Evolutionary conservation across 805 yeast genomes (phyloP).

Genomic region (Saccharomycopsis sp.): DNA sequence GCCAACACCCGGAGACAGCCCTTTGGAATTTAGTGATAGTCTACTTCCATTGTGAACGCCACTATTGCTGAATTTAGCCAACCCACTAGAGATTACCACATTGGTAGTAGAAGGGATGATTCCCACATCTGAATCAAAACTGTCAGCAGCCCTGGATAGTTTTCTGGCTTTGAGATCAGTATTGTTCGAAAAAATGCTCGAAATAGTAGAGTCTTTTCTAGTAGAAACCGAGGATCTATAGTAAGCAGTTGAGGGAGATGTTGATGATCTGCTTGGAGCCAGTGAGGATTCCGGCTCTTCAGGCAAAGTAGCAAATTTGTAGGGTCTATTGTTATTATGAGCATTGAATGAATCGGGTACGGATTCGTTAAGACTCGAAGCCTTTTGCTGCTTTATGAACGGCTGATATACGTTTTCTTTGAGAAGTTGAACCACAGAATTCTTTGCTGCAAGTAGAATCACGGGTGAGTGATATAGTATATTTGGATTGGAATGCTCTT

Average conservation of each 20-base stretch:
- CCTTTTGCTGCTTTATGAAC: constrained; percentile 20
- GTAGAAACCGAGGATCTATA: constrained; percentile 1
- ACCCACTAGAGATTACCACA: neutral
- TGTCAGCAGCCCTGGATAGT: neutral
- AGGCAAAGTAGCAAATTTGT: neutral
- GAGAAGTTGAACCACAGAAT: constrained; percentile 28
- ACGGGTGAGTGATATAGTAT: constrained; percentile 31
- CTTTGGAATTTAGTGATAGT: neutral
- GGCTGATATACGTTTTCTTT: constrained; percentile 31
- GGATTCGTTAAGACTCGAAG: neutral
- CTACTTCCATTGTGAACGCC: neutral
- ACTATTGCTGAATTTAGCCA: neutral
- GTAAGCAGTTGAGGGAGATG: neutral
- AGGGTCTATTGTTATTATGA: neutral
- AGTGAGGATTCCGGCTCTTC: neutral
- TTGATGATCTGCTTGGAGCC: neutral
- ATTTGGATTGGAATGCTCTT: constrained; percentile 6
- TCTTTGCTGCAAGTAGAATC: constrained; percentile 28
- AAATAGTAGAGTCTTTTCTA: neutral
- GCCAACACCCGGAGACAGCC: neutral
- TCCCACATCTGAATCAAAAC: neutral
- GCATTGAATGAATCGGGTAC: neutral
- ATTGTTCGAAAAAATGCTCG: neutral
- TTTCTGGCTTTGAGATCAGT: neutral
- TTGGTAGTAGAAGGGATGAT: neutral